A percentile compares a stretch with the other conserved stretches of the same genome.
Conservation (phyloP, 768 basidiomycete species). For the Boletus reticuloceps region DNA sequence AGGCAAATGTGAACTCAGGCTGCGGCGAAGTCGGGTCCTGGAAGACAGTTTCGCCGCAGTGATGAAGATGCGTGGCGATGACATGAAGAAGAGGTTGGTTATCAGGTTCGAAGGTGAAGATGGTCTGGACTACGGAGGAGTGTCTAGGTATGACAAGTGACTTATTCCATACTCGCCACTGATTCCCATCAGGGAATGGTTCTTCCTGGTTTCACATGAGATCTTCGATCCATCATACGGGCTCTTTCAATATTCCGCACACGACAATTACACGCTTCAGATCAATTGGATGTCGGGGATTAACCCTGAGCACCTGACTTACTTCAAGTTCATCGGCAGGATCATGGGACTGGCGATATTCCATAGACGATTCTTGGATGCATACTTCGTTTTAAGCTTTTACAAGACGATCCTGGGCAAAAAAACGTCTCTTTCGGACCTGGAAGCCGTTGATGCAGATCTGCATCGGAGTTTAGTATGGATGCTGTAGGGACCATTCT, state of each 20-base stretch:
- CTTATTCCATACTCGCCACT: neutral
- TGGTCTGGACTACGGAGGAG: conserved; percentile 76
- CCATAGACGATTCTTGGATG: conserved; percentile 75
- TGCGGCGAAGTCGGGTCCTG: conserved; percentile 75
- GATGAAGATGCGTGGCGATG: conserved; percentile 74
- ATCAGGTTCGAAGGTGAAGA: conserved; percentile 80
- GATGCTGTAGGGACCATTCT: conserved; percentile 60
- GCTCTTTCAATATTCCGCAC: conserved; percentile 77
- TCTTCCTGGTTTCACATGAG: conserved; percentile 80
- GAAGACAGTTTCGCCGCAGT: conserved; percentile 86
- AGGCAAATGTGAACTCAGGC: conserved; percentile 85
- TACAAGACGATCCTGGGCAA: conserved; percentile 77
- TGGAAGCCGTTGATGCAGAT: conserved; percentile 69
- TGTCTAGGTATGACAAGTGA: conserved; percentile 53
- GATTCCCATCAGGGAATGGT: conserved; percentile 63
- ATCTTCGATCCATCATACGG: conserved; percentile 83
- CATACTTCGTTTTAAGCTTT: conserved; percentile 77
- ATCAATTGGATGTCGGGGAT: conserved; percentile 76
- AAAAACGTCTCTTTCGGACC: conserved; percentile 55
- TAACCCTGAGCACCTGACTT: conserved; percentile 74
- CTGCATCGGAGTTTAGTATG: conserved; percentile 66
- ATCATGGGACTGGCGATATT: conserved; percentile 73
- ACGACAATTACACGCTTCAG: conserved; percentile 79
- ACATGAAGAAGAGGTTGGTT: conserved; percentile 68
- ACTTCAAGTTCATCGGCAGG: conserved; percentile 81